These are phyloP conservation scores for Elaeis guineensis DNA, from an alignment of 176 grass and related monocot species.

Conservation along the genomic window DNA sequence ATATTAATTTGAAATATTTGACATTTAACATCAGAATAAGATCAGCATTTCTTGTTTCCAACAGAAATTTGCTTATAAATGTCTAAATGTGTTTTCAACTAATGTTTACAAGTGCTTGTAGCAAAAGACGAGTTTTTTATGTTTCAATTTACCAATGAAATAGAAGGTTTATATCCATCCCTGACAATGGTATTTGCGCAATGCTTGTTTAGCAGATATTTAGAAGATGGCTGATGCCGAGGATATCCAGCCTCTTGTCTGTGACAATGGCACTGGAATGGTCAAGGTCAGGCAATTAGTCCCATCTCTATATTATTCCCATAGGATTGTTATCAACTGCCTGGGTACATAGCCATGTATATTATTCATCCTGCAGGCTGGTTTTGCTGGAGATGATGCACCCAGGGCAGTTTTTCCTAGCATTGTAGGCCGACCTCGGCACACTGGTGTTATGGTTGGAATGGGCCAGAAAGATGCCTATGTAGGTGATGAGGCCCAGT, in stretches of 20 bases:
- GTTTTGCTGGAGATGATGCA: slow-evolving; percentile 33
- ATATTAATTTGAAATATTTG: too few relatives aligned
- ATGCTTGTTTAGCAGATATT: not conserved
- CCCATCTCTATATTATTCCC: not conserved
- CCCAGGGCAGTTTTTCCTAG: slow-evolving; percentile 38
- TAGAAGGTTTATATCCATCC: not conserved
- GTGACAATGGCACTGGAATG: slow-evolving; percentile 45
- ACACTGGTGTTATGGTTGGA: slow-evolving; percentile 41
- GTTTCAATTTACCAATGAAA: too few relatives aligned
- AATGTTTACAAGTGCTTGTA: too few relatives aligned
- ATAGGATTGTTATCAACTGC: too few relatives aligned
- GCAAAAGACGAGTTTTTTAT: too few relatives aligned
- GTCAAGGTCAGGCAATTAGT: slow-evolving; percentile 21
- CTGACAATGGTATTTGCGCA: not conserved
- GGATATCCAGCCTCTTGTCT: slow-evolving; percentile 41
- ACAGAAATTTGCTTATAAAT: too few relatives aligned
- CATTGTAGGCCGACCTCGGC: slow-evolving; percentile 29
- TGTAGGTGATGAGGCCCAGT: slow-evolving; percentile 40
- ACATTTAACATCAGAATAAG: too few relatives aligned
- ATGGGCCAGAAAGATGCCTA: slow-evolving; percentile 45
- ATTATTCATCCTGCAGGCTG: slow-evolving; percentile 17
- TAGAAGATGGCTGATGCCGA: slow-evolving; percentile 30
- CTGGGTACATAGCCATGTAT: not conserved
- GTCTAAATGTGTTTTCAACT: too few relatives aligned
- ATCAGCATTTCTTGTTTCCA: too few relatives aligned